Base-by-base conservation (phyloP, 2,329 filamentous ascomycete species). In the Fusarium udum region DNA sequence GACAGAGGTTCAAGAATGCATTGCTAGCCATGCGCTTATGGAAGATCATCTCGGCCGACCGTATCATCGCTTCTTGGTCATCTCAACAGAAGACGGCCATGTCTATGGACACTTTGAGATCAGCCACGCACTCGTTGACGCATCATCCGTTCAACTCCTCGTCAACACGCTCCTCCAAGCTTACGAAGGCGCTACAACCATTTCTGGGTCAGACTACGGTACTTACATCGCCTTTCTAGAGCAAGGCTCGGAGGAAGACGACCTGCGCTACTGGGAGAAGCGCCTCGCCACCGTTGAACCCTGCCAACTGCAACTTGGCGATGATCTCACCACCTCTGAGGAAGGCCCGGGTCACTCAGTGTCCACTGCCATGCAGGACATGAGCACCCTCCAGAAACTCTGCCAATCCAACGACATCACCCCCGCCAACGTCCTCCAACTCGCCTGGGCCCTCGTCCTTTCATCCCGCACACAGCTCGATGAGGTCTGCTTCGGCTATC, bases 81-180 rank as follows among this genome's bases (percentile, higher is more conserved):
- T 59, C 1, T 31, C 56, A 1, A 59, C 56, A 15, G 42, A 28
- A 6, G 56, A 24, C 0, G 42, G 56, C 2, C 20, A n/a, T 15
- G 42, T 59, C 10, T 59, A 28, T 12, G 56, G 56, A 3, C 56
- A 59, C 22, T 59, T 59, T 1, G 56, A 59, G 56, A 59, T 59
- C 9, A 59, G 56, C 22, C 56, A 59, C 10, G 56, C 56, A 8
- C 1, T 59, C 0, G 56, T 59, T 0, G 56, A 59, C 0, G 56
- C 56, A 12, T 59, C 56, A 3, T 59, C 56, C 3, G 42, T 59
- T 24, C 56, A 59, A 14, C 43, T 59, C 1, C 56, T 59, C 7
- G 56, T 59, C 8, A 59, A 59, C 22, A 51, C 40, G 2, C 43
- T 59, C 0, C 42, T 51, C 3, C 32, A 59, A 24, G 56, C 56